A percentile compares a stretch with the other conserved stretches of the same genome.
phyloP scores from a whole-genome alignment of 1,284 basidiomycete species.

The Tylopilus orsonianus region DNA sequence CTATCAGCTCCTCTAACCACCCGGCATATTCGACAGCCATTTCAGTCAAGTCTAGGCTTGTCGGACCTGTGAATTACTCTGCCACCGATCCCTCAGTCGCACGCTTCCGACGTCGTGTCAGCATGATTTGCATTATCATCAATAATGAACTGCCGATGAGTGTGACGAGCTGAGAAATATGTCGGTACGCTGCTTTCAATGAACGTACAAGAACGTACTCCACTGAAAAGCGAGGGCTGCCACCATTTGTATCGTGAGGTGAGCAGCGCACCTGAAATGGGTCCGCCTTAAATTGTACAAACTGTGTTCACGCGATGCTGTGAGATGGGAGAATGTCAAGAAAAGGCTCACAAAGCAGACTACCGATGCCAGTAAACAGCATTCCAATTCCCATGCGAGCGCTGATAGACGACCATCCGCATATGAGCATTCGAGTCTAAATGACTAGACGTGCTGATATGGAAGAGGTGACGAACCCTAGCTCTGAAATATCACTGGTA shows the following conservation, averaged over 20 bases:
- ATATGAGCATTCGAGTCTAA: neutral
- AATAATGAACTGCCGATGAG: constrained; percentile 15
- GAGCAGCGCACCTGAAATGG: constrained; percentile 28
- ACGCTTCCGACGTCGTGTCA: constrained; percentile 7
- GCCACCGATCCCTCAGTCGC: no score
- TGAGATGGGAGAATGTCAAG: neutral
- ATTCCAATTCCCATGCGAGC: constrained; percentile 28
- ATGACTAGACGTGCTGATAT: neutral
- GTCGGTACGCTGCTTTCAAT: constrained; percentile 1
- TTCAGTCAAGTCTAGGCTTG: no score
- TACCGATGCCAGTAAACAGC: constrained; percentile 6
- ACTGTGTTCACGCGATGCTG: no score
- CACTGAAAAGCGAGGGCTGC: constrained; percentile 27
- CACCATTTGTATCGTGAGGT: constrained; percentile 29
- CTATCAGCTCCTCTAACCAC: no score
- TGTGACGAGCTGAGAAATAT: constrained; percentile 10
- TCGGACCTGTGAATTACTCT: no score
- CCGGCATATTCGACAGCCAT: no score
- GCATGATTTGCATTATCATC: constrained; percentile 11
- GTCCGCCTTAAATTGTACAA: constrained; percentile 26
- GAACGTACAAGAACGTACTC: constrained; percentile 14
- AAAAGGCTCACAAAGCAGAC: constrained; percentile 16
- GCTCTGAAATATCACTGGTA: constrained; percentile 33
- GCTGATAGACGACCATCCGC: constrained; percentile 9
- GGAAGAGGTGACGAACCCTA: constrained; percentile 26